Percentiles rank a stretch among this genome's conserved stretches.
Evolutionary conservation across 2,329 filamentous ascomycete genomes (phyloP).

Genomic region (Aaosphaeria pasadenensis): DNA sequence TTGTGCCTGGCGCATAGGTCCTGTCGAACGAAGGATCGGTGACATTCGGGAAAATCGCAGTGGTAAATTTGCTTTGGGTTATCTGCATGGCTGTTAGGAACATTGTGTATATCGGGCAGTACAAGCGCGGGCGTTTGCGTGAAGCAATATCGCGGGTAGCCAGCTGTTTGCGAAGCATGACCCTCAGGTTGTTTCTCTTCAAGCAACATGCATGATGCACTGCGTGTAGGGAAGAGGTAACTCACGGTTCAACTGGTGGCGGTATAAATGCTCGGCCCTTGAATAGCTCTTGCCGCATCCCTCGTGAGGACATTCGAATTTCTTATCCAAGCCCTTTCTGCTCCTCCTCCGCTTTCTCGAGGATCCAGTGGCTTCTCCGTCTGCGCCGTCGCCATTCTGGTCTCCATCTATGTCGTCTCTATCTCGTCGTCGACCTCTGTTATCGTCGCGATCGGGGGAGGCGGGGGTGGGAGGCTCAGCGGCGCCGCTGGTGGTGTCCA

Average conservation of each 20-base stretch:
- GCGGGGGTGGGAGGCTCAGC: constrained; percentile 30
- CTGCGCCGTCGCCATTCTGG: constrained; percentile 21
- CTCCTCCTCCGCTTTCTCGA: constrained; percentile 63
- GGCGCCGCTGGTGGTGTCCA: constrained; percentile 26
- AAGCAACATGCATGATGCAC: too few species aligned
- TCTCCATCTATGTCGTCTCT: constrained; percentile 31
- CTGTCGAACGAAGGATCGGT: constrained; percentile 85
- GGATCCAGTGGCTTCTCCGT: constrained; percentile 24
- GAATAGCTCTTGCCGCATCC: constrained; percentile 96
- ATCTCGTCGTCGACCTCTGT: constrained; percentile 37
- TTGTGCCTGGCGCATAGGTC: constrained; percentile 75
- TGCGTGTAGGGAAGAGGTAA: constrained; percentile 9
- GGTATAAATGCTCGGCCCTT: constrained; percentile 91
- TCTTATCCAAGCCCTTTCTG: constrained; percentile 75
- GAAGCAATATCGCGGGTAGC: background rate
- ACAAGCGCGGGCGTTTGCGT: background rate
- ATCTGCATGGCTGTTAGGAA: constrained; percentile 51
- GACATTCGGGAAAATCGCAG: constrained; percentile 89
- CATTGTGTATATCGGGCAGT: background rate
- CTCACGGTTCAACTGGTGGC: constrained; percentile 91
- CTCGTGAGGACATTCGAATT: constrained; percentile 68
- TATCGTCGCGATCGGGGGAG: constrained; percentile 32
- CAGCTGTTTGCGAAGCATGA: too few species aligned
- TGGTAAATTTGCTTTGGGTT: constrained; percentile 92
- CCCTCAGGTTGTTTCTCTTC: too few species aligned